A percentile compares a stretch with the other conserved stretches of the same genome.
Conservation (phyloP, 139 green algal genomes). For the Closterium sp. region DNA sequence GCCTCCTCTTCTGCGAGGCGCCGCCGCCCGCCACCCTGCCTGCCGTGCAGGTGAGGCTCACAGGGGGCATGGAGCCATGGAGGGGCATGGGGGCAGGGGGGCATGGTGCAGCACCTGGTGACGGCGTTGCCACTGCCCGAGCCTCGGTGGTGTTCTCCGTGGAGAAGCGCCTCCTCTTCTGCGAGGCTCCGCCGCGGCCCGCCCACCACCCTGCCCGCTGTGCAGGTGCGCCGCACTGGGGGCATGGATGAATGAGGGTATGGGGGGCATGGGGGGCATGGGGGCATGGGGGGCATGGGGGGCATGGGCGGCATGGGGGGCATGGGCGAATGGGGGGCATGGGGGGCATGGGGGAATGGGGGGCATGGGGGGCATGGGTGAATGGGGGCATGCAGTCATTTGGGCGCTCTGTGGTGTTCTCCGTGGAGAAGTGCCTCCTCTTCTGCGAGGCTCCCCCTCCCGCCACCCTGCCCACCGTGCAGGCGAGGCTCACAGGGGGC, state of each 20-base stretch:
- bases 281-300: no score
- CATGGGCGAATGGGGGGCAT: no score
- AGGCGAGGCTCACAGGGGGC: not conserved
- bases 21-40: not conserved
- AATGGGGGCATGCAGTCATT: no score
- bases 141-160: conserved; percentile 36
- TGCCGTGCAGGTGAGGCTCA: not conserved
- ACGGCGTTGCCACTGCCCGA: conserved; percentile 18
- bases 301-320: conserved; percentile 30
- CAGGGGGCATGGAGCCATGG: no score
- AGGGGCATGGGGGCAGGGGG: no score
- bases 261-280: no score
- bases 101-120: conserved; percentile 26
- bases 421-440: conserved; percentile 40
- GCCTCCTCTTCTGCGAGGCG: conserved; percentile 15
- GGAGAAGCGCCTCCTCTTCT: conserved; percentile 38
- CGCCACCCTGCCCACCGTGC: not conserved
- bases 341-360: no score
- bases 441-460: not conserved
- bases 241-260: no score
- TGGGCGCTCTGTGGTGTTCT: conserved; percentile 21
- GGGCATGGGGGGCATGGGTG: conserved; percentile 34
- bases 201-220: not conserved
- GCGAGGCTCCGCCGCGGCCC: conserved; percentile 1
- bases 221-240: not conserved